Evolutionary conservation across 306 rosid genomes (phyloP).

Genomic region (Acacia crassicarpa): DNA sequence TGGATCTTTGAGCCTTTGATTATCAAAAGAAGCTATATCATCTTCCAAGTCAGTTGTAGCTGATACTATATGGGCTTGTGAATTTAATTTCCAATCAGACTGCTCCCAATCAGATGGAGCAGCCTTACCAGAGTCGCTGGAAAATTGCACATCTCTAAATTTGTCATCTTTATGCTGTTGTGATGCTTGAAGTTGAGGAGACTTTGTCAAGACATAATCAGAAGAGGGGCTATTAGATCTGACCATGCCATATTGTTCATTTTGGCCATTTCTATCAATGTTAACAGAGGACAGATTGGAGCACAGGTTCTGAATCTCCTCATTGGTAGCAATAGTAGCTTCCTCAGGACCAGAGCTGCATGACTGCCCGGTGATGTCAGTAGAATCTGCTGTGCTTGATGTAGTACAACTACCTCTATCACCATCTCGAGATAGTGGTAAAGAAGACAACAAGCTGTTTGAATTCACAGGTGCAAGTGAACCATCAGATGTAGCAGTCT

Average conservation of each 20-base stretch:
- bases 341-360: slow-evolving; percentile 56
- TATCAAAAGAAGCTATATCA: slow-evolving; percentile 80
- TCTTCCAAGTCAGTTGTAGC: slow-evolving; percentile 64
- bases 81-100: slow-evolving; percentile 54
- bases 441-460: slow-evolving; percentile 47
- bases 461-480: slow-evolving; percentile 38
- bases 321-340: slow-evolving; percentile 50
- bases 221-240: slow-evolving; percentile 44
- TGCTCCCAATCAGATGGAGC: slow-evolving; percentile 45
- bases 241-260: slow-evolving; percentile 40
- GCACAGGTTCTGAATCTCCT: slow-evolving; percentile 57
- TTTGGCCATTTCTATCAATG: slow-evolving; percentile 42
- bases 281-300: slow-evolving; percentile 54
- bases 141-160: slow-evolving; percentile 40
- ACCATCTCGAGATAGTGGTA: slow-evolving; percentile 47
- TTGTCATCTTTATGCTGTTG: slow-evolving; percentile 49
- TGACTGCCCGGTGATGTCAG: slow-evolving; percentile 47
- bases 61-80: slow-evolving; percentile 38
- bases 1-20: slow-evolving; percentile 94
- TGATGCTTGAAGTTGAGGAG: slow-evolving; percentile 46
- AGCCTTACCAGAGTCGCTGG: slow-evolving; percentile 39
- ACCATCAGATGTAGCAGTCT: slow-evolving; percentile 46
- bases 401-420: slow-evolving; percentile 51
- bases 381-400: slow-evolving; percentile 41
- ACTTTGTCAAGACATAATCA: slow-evolving; percentile 45